These are phyloP conservation scores for Aspergillus egyptiacus DNA, from an alignment of 495 filamentous ascomycete genomes.

Conservation along the genomic window DNA sequence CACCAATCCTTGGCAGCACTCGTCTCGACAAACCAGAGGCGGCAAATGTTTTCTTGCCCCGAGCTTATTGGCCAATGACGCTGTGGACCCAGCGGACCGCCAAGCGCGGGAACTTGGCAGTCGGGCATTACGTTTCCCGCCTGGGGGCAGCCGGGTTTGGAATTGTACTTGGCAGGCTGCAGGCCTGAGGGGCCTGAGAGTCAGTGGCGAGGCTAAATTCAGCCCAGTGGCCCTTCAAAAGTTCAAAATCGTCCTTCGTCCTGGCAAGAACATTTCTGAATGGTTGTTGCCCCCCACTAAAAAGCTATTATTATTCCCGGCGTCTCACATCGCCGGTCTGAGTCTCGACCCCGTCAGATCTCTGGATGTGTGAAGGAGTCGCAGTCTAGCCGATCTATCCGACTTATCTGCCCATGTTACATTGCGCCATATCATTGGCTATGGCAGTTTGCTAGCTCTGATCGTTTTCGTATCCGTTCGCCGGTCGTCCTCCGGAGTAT, in stretches of 20 bases:
- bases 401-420: slow-evolving; percentile 2
- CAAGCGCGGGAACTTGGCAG: slow-evolving; percentile 32
- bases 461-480: slow-evolving; percentile 10
- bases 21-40: slow-evolving; percentile 7
- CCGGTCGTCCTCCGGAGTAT: slow-evolving; percentile 16
- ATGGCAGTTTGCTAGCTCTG: slow-evolving; percentile 4
- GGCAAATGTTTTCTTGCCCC: neutral
- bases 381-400: slow-evolving; percentile 15
- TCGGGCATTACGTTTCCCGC: slow-evolving; percentile 14
- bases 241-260: slow-evolving; percentile 7
- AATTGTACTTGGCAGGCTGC: slow-evolving; percentile 26
- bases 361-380: slow-evolving; percentile 3
- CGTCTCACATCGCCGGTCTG: neutral
- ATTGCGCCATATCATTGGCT: slow-evolving; percentile 12
- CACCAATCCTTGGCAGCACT: slow-evolving; percentile 19
- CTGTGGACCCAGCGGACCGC: slow-evolving; percentile 21
- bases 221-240: slow-evolving; percentile 10
- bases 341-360: slow-evolving; percentile 7
- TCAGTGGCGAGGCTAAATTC: slow-evolving; percentile 25
- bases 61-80: slow-evolving; percentile 17
- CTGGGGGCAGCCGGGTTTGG: slow-evolving; percentile 14
- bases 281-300: slow-evolving; percentile 8
- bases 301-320: neutral
- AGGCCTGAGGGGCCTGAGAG: slow-evolving; percentile 22
- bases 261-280: neutral